A percentile compares a stretch with the other conserved stretches of the same genome.
These are phyloP conservation scores for Entomortierella chlamydospora DNA, from an alignment of 192 early-diverging fungal species.

Conservation along the genomic window DNA sequence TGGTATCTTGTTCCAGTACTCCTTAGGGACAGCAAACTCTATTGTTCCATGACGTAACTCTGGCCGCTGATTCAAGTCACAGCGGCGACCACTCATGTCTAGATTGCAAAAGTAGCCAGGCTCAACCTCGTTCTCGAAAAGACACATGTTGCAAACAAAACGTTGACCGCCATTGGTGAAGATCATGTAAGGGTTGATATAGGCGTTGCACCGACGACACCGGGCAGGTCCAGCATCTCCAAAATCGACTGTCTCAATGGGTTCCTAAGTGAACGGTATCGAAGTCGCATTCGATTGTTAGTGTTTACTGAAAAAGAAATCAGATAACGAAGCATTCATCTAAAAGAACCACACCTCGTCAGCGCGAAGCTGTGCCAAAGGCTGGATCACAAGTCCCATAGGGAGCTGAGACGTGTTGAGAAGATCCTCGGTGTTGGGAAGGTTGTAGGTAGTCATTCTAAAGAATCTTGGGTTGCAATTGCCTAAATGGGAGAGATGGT, in stretches of 20 bases:
- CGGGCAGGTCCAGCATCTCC: constrained; percentile 89
- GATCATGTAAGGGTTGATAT: constrained; percentile 90
- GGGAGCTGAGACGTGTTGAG: constrained; percentile 82
- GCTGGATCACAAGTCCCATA: constrained; percentile 90
- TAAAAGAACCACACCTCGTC: constrained; percentile 64
- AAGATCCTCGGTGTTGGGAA: constrained; percentile 89
- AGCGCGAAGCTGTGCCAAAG: constrained; percentile 85
- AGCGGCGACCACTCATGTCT: constrained; percentile 90
- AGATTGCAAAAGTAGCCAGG: constrained; percentile 94
- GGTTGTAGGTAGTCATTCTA: constrained; percentile 87
- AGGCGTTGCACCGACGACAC: constrained; percentile 92
- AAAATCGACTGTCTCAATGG: constrained; percentile 84
- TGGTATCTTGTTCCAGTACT: constrained; percentile 79
- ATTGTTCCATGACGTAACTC: constrained; percentile 91
- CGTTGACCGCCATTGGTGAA: constrained; percentile 94
- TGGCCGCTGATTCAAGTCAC: constrained; percentile 86
- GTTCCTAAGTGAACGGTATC: constrained; percentile 44
- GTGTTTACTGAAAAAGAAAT: background rate
- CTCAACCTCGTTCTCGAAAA: constrained; percentile 88
- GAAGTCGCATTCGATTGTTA: background rate
- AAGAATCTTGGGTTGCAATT: constrained; percentile 93
- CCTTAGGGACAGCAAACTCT: constrained; percentile 90
- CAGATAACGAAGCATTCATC: background rate
- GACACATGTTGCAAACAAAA: constrained; percentile 95
- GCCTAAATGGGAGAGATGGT: constrained; percentile 49